Evolutionary conservation across 2,329 filamentous ascomycete genomes (phyloP).

Genomic region (Fusarium pseudoanthophilum): DNA sequence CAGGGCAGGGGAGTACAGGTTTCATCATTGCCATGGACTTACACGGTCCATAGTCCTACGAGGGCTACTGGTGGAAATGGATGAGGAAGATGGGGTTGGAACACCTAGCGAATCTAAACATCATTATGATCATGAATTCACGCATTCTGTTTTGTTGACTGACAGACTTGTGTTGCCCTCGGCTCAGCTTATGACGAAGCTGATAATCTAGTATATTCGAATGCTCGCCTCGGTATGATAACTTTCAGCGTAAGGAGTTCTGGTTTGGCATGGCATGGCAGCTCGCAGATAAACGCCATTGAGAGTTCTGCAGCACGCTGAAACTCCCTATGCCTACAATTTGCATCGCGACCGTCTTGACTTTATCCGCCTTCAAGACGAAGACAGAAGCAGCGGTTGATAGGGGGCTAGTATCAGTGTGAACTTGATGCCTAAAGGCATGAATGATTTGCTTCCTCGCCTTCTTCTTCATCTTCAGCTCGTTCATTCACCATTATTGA

Average conservation of each 20-base stretch:
- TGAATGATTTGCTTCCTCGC: background rate
- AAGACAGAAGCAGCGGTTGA: background rate
- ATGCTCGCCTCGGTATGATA: background rate
- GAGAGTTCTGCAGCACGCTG: background rate
- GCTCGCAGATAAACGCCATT: background rate
- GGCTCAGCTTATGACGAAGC: background rate
- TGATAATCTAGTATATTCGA: background rate
- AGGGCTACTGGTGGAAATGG: constrained; percentile 5
- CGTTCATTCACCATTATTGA: background rate
- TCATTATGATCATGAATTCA: constrained; percentile 43
- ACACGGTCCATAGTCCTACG: background rate
- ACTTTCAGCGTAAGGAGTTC: background rate
- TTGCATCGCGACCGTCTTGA: background rate
- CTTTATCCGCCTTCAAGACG: background rate
- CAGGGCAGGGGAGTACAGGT: background rate
- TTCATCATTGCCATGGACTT: constrained; percentile 2
- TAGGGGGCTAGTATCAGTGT: too few relatives aligned
- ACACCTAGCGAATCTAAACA: constrained; percentile 41
- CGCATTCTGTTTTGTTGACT: constrained; percentile 27
- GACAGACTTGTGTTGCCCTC: background rate
- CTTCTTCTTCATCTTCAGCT: background rate
- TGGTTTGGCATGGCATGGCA: background rate
- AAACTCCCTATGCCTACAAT: background rate
- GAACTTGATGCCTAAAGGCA: background rate
- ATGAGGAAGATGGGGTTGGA: constrained; percentile 11